Percentiles rank a stretch among this genome's conserved stretches.
Conservation (phyloP, 163 green algal species). For the Scenedesmus sp. region DNA sequence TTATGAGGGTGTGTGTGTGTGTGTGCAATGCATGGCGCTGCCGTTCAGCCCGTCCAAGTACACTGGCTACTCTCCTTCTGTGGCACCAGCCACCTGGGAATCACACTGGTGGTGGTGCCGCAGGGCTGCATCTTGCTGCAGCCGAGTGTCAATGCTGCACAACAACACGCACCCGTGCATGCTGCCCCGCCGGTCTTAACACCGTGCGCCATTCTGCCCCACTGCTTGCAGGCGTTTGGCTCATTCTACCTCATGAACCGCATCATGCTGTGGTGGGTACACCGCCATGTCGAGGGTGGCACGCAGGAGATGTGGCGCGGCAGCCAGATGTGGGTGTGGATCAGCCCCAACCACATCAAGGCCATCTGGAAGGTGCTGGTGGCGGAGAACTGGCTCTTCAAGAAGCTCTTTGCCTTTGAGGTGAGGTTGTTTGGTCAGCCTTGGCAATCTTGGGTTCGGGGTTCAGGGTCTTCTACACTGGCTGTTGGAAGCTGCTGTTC, state of each 20-base stretch:
- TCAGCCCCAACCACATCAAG: slow-evolving; percentile 66
- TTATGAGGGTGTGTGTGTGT: no score
- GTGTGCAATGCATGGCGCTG: no score
- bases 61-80: slow-evolving; percentile 17
- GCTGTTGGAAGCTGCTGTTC: no score
- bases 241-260: slow-evolving; percentile 67
- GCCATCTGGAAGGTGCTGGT: slow-evolving; percentile 68
- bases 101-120: slow-evolving; percentile 52
- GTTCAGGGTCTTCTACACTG: no score
- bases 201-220: no score
- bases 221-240: slow-evolving; percentile 54
- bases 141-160: background rate
- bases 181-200: no score
- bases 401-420: slow-evolving; percentile 34
- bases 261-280: slow-evolving; percentile 59
- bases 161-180: no score
- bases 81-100: slow-evolving; percentile 56
- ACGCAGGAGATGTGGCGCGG: slow-evolving; percentile 67
- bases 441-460: background rate
- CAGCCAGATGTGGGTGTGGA: slow-evolving; percentile 67
- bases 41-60: slow-evolving; percentile 56
- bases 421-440: background rate
- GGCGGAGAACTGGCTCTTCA: slow-evolving; percentile 59
- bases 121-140: background rate
- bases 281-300: slow-evolving; percentile 55